phyloP scores from a whole-genome alignment of 805 yeast species.

The Wickerhamiella musiphila region DNA sequence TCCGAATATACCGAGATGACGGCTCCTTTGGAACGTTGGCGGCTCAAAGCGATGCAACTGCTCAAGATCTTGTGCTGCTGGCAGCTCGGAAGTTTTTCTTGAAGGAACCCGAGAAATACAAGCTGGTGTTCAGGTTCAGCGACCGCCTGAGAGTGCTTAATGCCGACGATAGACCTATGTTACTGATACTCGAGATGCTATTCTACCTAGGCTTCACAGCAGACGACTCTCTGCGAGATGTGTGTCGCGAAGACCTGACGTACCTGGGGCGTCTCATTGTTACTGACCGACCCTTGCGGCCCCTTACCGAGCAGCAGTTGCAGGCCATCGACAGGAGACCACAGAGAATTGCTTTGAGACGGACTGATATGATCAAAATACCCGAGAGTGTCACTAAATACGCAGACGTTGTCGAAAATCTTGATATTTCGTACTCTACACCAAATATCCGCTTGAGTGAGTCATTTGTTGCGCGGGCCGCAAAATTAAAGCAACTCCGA shows the following conservation, averaged over 20 bases:
- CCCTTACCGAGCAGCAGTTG: not conserved
- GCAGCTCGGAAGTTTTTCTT: conserved; percentile 52
- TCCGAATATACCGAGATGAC: conserved; percentile 68
- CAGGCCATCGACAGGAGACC: not conserved
- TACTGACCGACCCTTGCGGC: conserved; percentile 1
- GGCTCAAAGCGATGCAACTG: conserved; percentile 62
- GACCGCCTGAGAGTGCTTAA: conserved; percentile 8
- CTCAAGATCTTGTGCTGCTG: conserved; percentile 50
- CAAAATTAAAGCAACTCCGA: not conserved
- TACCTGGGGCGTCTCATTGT: conserved; percentile 14
- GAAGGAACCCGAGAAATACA: conserved; percentile 9
- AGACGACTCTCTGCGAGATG: conserved; percentile 7
- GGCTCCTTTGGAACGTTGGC: conserved; percentile 74
- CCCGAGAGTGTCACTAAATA: not conserved
- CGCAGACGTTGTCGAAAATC: not conserved
- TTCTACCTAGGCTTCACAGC: conserved; percentile 9
- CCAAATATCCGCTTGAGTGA: not conserved
- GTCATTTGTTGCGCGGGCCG: not conserved
- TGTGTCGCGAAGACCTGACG: conserved; percentile 13
- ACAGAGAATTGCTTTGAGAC: conserved; percentile 3
- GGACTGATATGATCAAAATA: conserved; percentile 5
- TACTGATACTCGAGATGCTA: conserved; percentile 8
- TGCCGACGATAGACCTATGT: conserved; percentile 7
- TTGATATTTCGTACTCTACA: not conserved
- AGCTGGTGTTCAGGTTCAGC: conserved; percentile 8